Conservation (phyloP, 2,329 filamentous ascomycete genomes). For the Emergomyces pasteurianus region DNA sequence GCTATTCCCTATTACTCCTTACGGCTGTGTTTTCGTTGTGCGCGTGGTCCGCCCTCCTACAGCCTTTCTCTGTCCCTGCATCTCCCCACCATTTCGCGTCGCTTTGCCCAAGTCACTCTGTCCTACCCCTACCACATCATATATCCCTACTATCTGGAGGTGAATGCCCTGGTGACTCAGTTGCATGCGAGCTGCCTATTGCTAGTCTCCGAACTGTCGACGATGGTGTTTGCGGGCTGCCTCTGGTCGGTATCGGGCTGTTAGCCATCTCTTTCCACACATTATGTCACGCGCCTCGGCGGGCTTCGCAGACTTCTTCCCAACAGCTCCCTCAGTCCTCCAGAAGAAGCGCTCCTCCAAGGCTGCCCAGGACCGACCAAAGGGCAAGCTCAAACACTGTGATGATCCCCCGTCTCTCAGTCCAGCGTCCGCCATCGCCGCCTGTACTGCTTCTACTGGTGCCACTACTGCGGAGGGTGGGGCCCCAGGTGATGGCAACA, state of each 20-base stretch:
- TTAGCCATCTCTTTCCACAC: conserved; percentile 35
- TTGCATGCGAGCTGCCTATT: background rate
- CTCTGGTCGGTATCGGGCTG: conserved; percentile 24
- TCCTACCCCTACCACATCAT: background rate
- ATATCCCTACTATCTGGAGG: background rate
- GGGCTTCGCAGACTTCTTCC: conserved; percentile 80
- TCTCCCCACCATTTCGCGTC: conserved; percentile 3
- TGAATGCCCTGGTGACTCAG: background rate
- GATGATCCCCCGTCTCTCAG: conserved; percentile 7
- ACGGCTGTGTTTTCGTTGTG: background rate
- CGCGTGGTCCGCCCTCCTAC: background rate
- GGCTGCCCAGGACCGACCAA: conserved; percentile 48
- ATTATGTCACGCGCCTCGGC: conserved; percentile 71
- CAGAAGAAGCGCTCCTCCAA: conserved; percentile 35
- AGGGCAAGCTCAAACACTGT: conserved; percentile 36
- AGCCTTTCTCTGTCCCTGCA: background rate
- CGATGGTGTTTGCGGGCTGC: conserved; percentile 29
- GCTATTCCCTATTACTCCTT: background rate
- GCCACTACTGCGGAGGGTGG: conserved; percentile 1
- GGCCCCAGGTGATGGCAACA: background rate
- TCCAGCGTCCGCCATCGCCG: conserved; percentile 6
- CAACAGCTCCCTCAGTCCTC: conserved; percentile 57
- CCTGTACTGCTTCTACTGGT: conserved; percentile 5
- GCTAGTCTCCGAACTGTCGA: conserved; percentile 14
- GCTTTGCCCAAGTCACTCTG: background rate